Evolutionary conservation across 169 alveolate genomes (phyloP).

Genomic region (Plasmodium malariae): DNA sequence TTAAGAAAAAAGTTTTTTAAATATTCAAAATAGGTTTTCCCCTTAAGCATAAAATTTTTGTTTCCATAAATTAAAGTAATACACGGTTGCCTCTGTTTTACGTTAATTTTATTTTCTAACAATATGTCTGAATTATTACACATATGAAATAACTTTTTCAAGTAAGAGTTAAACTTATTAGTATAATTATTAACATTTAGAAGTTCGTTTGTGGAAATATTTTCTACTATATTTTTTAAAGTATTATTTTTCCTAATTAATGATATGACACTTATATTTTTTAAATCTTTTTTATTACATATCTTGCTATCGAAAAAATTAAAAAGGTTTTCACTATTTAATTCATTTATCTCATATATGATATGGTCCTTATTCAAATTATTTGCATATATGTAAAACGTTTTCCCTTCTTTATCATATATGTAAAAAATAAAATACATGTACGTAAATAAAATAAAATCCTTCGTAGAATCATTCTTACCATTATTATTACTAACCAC

Average conservation of each 20-base stretch:
- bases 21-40: slow-evolving; percentile 33
- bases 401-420: slow-evolving; percentile 23
- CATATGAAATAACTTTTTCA: slow-evolving; percentile 25
- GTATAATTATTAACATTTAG: slow-evolving; percentile 33
- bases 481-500: background rate
- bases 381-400: slow-evolving; percentile 26
- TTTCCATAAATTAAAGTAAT: slow-evolving; percentile 35
- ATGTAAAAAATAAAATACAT: slow-evolving; percentile 14
- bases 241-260: slow-evolving; percentile 8
- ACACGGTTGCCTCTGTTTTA: background rate
- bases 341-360: slow-evolving; percentile 22
- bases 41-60: slow-evolving; percentile 27
- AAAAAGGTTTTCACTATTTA: slow-evolving; percentile 14
- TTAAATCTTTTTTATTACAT: slow-evolving; percentile 2
- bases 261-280: slow-evolving; percentile 12
- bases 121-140: slow-evolving; percentile 13
- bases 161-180: slow-evolving; percentile 33
- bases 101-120: slow-evolving; percentile 13
- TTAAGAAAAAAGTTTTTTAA: slow-evolving; percentile 41
- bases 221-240: background rate
- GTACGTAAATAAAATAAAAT: slow-evolving; percentile 36
- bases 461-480: background rate
- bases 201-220: background rate
- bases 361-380: slow-evolving; percentile 1
- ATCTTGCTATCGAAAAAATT: background rate